A percentile compares a stretch with the other conserved stretches of the same genome.
phyloP scores from a whole-genome alignment of 2,329 filamentous ascomycete species.

The Arthrobotrys sphaeroides region DNA sequence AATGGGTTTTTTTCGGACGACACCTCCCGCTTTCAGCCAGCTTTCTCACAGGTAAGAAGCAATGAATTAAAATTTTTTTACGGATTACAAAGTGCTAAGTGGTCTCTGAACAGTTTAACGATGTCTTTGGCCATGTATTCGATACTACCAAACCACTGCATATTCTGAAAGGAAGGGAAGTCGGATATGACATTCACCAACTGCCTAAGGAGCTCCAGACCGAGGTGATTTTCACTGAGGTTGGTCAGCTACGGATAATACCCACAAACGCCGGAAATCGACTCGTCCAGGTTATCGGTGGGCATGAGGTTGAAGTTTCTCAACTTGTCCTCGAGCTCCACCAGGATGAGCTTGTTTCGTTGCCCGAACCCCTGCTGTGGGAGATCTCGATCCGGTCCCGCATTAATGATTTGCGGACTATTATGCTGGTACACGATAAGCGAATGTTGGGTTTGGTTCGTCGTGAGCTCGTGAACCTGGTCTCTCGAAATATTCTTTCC shows the following conservation, averaged over 20 bases:
- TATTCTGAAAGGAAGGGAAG: conserved; percentile 61
- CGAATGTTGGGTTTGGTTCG: conserved; percentile 62
- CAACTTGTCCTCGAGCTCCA: conserved; percentile 62
- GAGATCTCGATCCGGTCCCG: conserved; percentile 60
- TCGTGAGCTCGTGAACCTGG: conserved; percentile 59
- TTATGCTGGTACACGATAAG: conserved; percentile 63
- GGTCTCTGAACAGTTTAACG: conserved; percentile 58
- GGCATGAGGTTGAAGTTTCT: conserved; percentile 58
- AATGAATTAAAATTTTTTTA: too few species aligned
- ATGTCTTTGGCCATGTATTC: conserved; percentile 60
- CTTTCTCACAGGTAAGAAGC: conserved; percentile 30
- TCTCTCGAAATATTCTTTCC: conserved; percentile 2
- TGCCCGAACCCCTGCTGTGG: conserved; percentile 60
- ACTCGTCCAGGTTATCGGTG: conserved; percentile 32
- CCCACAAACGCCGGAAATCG: neutral
- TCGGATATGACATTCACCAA: conserved; percentile 62
- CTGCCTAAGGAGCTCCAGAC: conserved; percentile 54
- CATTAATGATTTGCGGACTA: conserved; percentile 63
- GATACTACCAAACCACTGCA: conserved; percentile 59
- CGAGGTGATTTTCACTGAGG: conserved; percentile 42
- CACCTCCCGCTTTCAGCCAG: conserved; percentile 5
- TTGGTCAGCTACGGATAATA: conserved; percentile 56
- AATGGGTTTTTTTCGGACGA: conserved; percentile 12
- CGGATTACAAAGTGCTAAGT: neutral
- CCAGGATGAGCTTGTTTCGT: conserved; percentile 60